Base-by-base conservation (phyloP, 805 yeast genomes). In the Candida oleophila region DNA sequence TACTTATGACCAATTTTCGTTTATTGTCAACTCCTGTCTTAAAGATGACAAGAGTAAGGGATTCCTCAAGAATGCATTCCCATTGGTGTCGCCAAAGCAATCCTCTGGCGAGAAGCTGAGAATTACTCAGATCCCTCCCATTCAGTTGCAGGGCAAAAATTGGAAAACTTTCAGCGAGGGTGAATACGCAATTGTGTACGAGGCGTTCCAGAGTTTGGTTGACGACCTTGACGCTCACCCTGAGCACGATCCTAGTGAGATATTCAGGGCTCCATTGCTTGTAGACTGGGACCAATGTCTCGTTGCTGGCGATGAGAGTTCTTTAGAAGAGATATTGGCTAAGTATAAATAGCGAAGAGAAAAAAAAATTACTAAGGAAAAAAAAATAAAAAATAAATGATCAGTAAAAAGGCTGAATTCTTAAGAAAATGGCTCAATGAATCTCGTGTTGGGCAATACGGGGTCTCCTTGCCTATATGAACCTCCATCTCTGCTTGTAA, bases 211-310 rank as follows among this genome's bases (percentile, higher is more conserved):
- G 19, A 49, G 49, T 28, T 56, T 62, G 21, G 55, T 61, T 21
- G 56, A 51, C 37, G 55, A 58, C 16, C 55, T 56, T 8, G 61
- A 62, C 20, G 56, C 53, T 3, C 46, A 49, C 34, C 60, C 60
- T 9, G 64, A 60, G 4, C 55, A 61, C 34, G 60, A 60, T 44
- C 66, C 74, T 3, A 52, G 62, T 16, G 64, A 66, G 30, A 57
- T 72, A 9, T 72, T 72, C 56, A 49, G 50, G 42, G 68, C 76
- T 2, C 77, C 77, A 0, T 65, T 72, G 53, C 61, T 72, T n/a
- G 64, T 71, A 32, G 77, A 72, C 55, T 72, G 77, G 77, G 77
- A 72, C 53, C 76, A 72, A 54, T 62, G 67, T 51, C 39, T 65
- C 43, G 62, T 71, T 46, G 77, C 76, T 9, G 61, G 58, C 43